Conservation (phyloP, 139 green algal species). For the Chlamydomonas incerta region DNA sequence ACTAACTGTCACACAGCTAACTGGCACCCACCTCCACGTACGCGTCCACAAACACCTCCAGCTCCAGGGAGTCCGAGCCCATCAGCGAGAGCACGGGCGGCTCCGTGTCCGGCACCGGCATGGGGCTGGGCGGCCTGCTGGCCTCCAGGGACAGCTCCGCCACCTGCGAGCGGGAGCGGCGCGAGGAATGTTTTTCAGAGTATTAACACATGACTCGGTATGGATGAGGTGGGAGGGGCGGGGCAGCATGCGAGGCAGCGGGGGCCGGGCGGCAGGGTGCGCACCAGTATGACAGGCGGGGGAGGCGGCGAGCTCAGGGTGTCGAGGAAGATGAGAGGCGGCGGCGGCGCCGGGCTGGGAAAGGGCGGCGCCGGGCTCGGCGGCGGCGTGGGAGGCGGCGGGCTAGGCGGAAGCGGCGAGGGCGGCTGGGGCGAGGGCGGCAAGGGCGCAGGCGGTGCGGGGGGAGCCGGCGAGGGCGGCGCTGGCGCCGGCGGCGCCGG, state of each 20-base stretch:
- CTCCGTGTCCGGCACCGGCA: neutral
- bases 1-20: too few species aligned
- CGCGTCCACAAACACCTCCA: neutral
- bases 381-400: neutral
- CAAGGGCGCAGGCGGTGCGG: neutral
- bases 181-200: too few species aligned
- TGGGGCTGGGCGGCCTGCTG: neutral
- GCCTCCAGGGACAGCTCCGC: neutral
- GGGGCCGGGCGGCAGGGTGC: too few species aligned
- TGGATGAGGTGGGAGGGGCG: too few species aligned
- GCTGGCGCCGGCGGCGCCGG: neutral
- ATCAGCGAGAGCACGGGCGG: neutral
- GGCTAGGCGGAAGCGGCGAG: neutral
- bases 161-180: neutral
- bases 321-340: neutral
- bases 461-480: neutral
- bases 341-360: neutral
- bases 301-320: neutral
- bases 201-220: too few species aligned
- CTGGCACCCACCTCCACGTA: neutral
- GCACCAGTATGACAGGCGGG: neutral
- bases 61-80: neutral
- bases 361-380: neutral
- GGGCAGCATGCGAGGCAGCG: too few species aligned
- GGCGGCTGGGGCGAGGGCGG: neutral